Percentiles rank a stretch among this genome's conserved stretches.
Evolutionary conservation across 371 early-diverging fungal genomes (phyloP).

Genomic region (Syncephalastrum racemosum): DNA sequence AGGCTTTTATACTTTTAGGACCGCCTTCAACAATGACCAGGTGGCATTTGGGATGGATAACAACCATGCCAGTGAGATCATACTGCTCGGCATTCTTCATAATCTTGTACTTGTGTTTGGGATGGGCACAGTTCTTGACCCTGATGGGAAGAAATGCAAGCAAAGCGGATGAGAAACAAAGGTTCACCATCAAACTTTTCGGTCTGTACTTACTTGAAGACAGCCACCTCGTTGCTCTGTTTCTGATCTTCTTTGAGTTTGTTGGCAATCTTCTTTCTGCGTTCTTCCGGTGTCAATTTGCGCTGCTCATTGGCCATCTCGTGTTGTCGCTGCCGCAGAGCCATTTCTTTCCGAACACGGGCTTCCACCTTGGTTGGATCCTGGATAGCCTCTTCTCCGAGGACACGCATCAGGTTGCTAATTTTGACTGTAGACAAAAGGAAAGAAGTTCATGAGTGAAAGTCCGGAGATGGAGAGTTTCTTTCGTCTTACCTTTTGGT

Average conservation of each 20-base stretch:
- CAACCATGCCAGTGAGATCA: constrained; percentile 78
- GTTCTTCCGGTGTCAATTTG: constrained; percentile 87
- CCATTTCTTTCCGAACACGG: constrained; percentile 83
- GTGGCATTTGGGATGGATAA: constrained; percentile 71
- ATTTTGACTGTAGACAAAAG: constrained; percentile 61
- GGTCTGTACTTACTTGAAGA: constrained; percentile 70
- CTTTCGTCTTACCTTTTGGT: constrained; percentile 61
- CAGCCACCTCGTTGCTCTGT: constrained; percentile 64
- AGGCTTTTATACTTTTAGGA: constrained; percentile 83
- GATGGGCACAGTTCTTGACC: constrained; percentile 73
- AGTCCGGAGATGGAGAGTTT: too few species aligned
- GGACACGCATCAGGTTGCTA: constrained; percentile 91
- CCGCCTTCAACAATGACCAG: constrained; percentile 95
- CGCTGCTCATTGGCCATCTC: constrained; percentile 78
- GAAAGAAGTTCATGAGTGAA: not conserved
- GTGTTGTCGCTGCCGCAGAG: constrained; percentile 79
- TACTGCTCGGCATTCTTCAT: constrained; percentile 86
- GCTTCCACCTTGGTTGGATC: constrained; percentile 95
- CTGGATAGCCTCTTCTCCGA: constrained; percentile 88
- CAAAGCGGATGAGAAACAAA: not conserved
- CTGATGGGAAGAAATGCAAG: constrained; percentile 30
- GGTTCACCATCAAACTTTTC: not conserved
- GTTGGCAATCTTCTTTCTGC: constrained; percentile 68
- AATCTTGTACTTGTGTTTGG: constrained; percentile 86
- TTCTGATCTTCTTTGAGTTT: constrained; percentile 78